Evolutionary conservation across 345 rosid genomes (phyloP), one percentile per base, ranked within the genome.

Genomic region (Linum lewisii): DNA sequence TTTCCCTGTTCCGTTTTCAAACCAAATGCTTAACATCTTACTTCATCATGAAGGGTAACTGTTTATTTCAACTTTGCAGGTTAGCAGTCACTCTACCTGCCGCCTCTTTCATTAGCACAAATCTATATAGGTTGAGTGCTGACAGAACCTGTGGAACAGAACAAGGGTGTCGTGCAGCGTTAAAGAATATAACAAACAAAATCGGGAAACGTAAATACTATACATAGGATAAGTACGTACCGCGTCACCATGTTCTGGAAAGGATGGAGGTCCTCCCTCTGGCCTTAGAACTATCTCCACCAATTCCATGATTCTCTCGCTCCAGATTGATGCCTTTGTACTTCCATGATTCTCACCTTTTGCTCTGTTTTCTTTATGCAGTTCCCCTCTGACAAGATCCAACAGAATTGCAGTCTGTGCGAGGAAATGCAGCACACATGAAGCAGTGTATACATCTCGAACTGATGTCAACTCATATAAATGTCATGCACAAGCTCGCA

Each of bases 61-160:
- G 51, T 15, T 29, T 4, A 0, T 29, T 29, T 29, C 34, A 5
- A 29, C 34, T 29, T 29, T 29, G 34, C 34, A 29, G 22, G 19
- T 2, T 7, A 61, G 54, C 54, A 24, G 13, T 36, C 15, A 50
- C 42, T 38, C 68, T 81, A 88, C 98, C 89, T 83, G 76, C 70
- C 7, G 89, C 77, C 61, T 79, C 83, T 54, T 69, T 72, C 57
- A 93, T 59, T 58, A 93, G 64, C 54, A 81, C 73, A 69, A 77
- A 87, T 68, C 97, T 82, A 79, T 89, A 87, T 29, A 89, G 78
- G 67, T 93, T 93, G 63, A 89, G 94, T 21, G 92, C 87, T 45
- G 95, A 85, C 36, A 84, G 76, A 75, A 93, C 91, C 97, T 85
- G 86, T 32, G 53, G 15, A 56, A 61, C 32, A 61, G 36, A 7